Base-by-base conservation (phyloP, 352 stramenopile species). In the Pythium inflatum region DNA sequence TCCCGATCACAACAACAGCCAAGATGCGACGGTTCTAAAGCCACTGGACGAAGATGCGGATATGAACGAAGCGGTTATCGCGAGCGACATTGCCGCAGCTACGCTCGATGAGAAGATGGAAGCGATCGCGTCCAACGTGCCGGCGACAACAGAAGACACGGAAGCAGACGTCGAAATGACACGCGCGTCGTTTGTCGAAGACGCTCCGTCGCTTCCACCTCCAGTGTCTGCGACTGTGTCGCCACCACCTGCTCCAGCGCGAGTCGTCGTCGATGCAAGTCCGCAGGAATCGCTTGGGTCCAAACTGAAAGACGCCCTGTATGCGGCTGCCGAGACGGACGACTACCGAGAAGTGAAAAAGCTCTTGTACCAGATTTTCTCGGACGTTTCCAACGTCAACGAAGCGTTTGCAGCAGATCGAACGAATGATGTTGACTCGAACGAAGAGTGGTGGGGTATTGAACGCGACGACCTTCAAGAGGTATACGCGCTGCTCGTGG, bases 361-460 rank as follows among this genome's bases (percentile, higher is more conserved):
- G n/a, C 63, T 92, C 18, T 75, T 92, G 62, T 93, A 93, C 63
- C 67, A 82, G 34, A 72, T 87, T 7, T 93, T 93, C 59, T 93
- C 86, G 11, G 79, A 93, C 54, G 73, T 83, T 20, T 63, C 83
- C 16, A 73, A 65, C 7, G 36, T 93, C 11, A 91, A 86, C 64
- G 61, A 71, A 6, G 79, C 82, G 8, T 92, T 92, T 43, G 65
- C 60, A 0, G 61, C 40, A 9, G 25, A 48, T 7, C 30, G 1
- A 16, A 16, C 41, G 4, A 30, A 5, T 18, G 62, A 50, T 3
- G 53, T 68, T 28, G 57, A 71, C 64, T 30, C 49, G 22, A 65
- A 79, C 11, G 53, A 66, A 25, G 50, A 82, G 43, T 90, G 82
- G 81, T 92, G 82, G 83, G 38, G 70, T 22, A 76, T 92, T 43